Percentiles rank a stretch among this genome's conserved stretches.
phyloP scores from a whole-genome alignment of 352 stramenopile genomes.

The Phytopythium chamaehyphon region DNA sequence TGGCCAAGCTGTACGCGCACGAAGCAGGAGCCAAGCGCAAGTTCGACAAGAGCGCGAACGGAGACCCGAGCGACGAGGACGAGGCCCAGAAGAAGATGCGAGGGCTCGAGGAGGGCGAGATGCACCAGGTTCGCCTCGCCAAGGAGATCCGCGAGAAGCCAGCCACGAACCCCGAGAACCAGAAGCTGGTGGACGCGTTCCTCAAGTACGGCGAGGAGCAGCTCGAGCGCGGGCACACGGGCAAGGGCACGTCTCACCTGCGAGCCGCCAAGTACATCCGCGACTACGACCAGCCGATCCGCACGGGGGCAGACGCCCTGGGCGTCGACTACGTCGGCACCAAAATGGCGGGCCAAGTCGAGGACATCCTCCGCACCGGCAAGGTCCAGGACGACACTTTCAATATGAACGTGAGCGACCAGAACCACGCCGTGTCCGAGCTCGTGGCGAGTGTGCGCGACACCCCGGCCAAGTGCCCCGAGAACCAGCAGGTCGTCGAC shows the following conservation, averaged over 20 bases:
- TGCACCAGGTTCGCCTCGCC: constrained; percentile 44
- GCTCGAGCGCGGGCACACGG: constrained; percentile 57
- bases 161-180: constrained; percentile 43
- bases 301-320: constrained; percentile 29
- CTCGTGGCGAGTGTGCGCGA: constrained; percentile 50
- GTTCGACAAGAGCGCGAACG: not conserved
- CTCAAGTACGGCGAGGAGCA: constrained; percentile 57
- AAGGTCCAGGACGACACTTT: constrained; percentile 44
- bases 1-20: constrained; percentile 4
- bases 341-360: constrained; percentile 54
- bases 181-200: constrained; percentile 77
- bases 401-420: constrained; percentile 51
- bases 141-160: constrained; percentile 47
- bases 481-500: constrained; percentile 69
- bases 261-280: constrained; percentile 60
- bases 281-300: constrained; percentile 44
- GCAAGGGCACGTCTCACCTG: constrained; percentile 68
- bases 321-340: constrained; percentile 48
- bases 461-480: constrained; percentile 31
- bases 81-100: constrained; percentile 7
- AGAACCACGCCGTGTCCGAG: constrained; percentile 29
- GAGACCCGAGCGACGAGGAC: constrained; percentile 6
- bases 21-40: constrained; percentile 7
- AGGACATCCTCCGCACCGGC: constrained; percentile 47
- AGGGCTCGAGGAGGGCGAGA: not conserved